These are phyloP conservation scores for Microsporum ferrugineum DNA, from an alignment of 2,329 filamentous ascomycete species.

Conservation along the genomic window DNA sequence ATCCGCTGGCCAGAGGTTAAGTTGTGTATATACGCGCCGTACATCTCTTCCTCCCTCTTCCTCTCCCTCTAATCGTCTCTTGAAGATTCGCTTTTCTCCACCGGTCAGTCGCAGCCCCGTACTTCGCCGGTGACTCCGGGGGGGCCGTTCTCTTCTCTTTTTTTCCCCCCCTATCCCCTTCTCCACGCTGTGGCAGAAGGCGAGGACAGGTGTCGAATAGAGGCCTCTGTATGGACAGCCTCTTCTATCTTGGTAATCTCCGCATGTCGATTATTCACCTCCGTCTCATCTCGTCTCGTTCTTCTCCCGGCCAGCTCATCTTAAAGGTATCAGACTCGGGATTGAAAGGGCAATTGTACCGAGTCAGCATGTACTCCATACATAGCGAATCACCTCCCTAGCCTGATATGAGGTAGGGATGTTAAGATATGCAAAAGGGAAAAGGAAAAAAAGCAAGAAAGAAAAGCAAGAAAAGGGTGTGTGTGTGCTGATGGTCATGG, in stretches of 20 bases:
- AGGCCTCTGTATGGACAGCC: not conserved
- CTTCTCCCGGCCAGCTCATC: not conserved
- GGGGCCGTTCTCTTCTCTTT: not conserved
- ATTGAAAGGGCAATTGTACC: not conserved
- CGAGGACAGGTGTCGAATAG: not conserved
- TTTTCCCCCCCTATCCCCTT: not conserved
- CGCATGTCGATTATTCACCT: not conserved
- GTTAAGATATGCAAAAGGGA: not conserved
- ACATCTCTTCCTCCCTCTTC: not conserved
- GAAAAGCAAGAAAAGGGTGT: not conserved
- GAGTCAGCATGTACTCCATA: not conserved
- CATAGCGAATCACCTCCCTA: not conserved
- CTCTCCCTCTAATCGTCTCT: not conserved
- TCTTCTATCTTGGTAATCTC: not conserved
- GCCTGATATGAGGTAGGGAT: not conserved
- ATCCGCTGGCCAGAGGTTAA: not conserved
- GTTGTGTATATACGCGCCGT: not conserved
- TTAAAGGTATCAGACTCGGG: not conserved
- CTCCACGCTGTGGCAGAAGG: not conserved
- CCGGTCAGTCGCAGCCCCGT: not conserved
- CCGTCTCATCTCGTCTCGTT: not conserved
- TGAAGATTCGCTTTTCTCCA: conserved; percentile 3
- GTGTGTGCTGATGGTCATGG: conserved; percentile 10
- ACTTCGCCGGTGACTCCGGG: not conserved
- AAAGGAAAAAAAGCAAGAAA: not conserved